phyloP scores from a whole-genome alignment of 345 rosid genomes.

The Eucalyptus tenuipes region DNA sequence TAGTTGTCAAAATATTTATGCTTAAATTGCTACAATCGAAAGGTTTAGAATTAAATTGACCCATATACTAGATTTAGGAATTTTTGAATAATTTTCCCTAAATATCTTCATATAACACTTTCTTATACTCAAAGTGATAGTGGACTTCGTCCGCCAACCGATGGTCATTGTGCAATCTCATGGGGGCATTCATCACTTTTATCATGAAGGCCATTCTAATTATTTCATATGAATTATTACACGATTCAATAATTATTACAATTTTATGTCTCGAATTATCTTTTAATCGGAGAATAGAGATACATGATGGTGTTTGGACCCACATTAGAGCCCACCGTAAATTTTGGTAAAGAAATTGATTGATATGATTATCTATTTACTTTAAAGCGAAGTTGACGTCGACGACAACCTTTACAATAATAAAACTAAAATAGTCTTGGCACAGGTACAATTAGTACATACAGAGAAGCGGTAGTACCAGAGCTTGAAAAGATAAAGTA shows the following conservation, averaged over 20 bases:
- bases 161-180: background rate
- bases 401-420: background rate
- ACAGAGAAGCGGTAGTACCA: background rate
- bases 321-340: background rate
- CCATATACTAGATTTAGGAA: accelerated
- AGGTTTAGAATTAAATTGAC: too few species aligned
- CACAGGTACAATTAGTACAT: background rate
- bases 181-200: background rate
- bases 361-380: background rate
- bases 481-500: background rate
- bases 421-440: background rate
- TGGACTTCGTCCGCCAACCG: background rate
- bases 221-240: background rate
- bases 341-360: background rate
- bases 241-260: background rate
- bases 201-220: background rate
- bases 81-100: too few species aligned
- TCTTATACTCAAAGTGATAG: background rate
- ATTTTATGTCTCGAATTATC: background rate
- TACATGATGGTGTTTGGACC: accelerated
- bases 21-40: too few species aligned
- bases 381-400: background rate
- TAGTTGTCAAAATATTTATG: too few species aligned
- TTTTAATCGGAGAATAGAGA: background rate
- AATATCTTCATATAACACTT: too few species aligned